Evolutionary conservation across 257 asterid genomes (phyloP).

Genomic region (Apocynum venetum): DNA sequence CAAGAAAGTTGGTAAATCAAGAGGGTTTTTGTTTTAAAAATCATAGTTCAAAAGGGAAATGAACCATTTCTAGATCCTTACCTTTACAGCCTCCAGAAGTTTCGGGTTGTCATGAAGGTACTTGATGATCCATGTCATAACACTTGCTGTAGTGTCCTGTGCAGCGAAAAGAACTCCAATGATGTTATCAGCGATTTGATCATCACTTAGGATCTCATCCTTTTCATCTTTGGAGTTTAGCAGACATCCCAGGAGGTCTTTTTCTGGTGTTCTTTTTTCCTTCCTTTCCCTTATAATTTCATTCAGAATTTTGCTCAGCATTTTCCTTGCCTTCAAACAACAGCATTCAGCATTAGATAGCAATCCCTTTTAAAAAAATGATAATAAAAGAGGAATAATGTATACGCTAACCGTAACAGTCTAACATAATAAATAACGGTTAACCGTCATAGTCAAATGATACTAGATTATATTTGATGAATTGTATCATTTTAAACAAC

Average conservation of each 20-base stretch:
- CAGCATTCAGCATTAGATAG: not conserved
- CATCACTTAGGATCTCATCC: conserved; percentile 43
- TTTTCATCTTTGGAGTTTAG: conserved; percentile 42
- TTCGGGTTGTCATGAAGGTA: conserved; percentile 65
- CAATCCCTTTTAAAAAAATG: not conserved
- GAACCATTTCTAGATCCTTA: conserved; percentile 14
- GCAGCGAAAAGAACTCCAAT: conserved; percentile 90
- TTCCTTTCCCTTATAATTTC: conserved; percentile 51
- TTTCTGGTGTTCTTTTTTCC: conserved; percentile 34
- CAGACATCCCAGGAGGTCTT: conserved; percentile 53
- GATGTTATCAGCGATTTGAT: conserved; percentile 72
- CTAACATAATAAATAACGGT: too few species aligned
- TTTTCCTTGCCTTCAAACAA: conserved; percentile 65
- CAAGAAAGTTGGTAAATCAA: not conserved
- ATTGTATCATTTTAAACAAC: too few species aligned
- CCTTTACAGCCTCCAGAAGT: conserved; percentile 60
- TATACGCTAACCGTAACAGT: not conserved
- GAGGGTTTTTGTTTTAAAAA: not conserved
- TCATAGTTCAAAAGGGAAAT: too few species aligned
- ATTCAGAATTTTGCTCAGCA: conserved; percentile 49
- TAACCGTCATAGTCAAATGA: too few species aligned
- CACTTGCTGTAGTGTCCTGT: conserved; percentile 83
- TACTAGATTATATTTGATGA: too few species aligned
- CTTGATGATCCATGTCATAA: conserved; percentile 75
- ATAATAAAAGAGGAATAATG: not conserved